These are phyloP conservation scores for Gossypium arboreum DNA, from an alignment of 345 rosid genomes.

Conservation along the genomic window DNA sequence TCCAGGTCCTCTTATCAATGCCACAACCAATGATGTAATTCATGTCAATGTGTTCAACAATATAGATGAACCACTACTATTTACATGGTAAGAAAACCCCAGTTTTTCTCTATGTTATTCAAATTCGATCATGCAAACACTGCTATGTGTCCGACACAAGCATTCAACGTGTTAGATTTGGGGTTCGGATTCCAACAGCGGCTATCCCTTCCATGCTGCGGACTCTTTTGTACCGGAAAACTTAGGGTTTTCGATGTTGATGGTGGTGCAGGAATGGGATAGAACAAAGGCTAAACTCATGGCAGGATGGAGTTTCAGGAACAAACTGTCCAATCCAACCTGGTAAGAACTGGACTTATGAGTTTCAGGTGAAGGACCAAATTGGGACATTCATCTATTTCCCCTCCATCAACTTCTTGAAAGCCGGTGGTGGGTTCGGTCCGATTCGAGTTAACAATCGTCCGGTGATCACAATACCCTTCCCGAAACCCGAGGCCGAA, in stretches of 20 bases:
- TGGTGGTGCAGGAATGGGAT: constrained; percentile 58
- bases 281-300: constrained; percentile 62
- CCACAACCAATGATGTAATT: constrained; percentile 37
- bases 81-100: constrained; percentile 32
- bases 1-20: constrained; percentile 53
- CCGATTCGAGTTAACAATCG: constrained; percentile 53
- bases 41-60: constrained; percentile 44
- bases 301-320: constrained; percentile 83
- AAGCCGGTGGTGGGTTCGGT: constrained; percentile 77
- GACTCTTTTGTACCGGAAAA: neutral
- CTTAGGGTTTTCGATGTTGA: neutral
- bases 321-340: constrained; percentile 75
- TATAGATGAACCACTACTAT: constrained; percentile 44
- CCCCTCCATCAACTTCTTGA: constrained; percentile 57
- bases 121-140: too few species aligned
- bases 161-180: too few species aligned
- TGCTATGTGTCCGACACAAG: too few species aligned
- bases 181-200: neutral
- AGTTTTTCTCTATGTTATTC: too few species aligned
- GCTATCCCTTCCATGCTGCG: neutral
- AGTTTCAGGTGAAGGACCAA: constrained; percentile 69
- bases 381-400: constrained; percentile 73
- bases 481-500: constrained; percentile 50
- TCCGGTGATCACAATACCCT: constrained; percentile 47
- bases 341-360: constrained; percentile 60